Evolutionary conservation across 352 stramenopile genomes (phyloP).

Genomic region (Globisporangium okanoganense): DNA sequence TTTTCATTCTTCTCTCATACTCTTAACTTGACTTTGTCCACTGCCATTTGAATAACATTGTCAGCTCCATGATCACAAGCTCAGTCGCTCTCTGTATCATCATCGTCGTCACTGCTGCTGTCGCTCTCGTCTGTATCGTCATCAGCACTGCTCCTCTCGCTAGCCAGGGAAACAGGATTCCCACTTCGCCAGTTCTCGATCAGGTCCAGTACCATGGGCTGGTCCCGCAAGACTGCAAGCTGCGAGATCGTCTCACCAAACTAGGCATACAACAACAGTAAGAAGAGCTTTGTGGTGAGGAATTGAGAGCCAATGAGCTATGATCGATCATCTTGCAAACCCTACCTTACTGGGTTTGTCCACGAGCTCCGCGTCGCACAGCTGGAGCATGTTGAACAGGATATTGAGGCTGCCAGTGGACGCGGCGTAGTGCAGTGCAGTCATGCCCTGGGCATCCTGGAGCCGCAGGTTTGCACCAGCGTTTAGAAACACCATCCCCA

Average conservation of each 20-base stretch:
- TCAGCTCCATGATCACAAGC: neutral
- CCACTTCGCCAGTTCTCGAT: slow-evolving; percentile 40
- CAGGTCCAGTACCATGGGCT: slow-evolving; percentile 32
- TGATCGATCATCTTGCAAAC: neutral
- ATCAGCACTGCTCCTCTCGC: slow-evolving; percentile 20
- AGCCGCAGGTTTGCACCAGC: slow-evolving; percentile 49
- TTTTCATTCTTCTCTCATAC: slow-evolving; percentile 12
- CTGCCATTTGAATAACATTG: neutral
- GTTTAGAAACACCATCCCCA: slow-evolving; percentile 76
- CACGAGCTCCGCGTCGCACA: slow-evolving; percentile 49
- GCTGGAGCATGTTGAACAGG: slow-evolving; percentile 57
- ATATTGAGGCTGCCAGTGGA: slow-evolving; percentile 53
- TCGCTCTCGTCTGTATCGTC: slow-evolving; percentile 14
- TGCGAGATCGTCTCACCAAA: slow-evolving; percentile 57
- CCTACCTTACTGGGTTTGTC: slow-evolving; percentile 58
- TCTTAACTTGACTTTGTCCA: slow-evolving; percentile 8
- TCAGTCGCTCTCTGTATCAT: slow-evolving; percentile 9
- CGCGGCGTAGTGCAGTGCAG: slow-evolving; percentile 62
- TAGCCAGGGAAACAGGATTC: slow-evolving; percentile 24
- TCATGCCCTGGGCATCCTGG: slow-evolving; percentile 76
- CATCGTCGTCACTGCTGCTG: slow-evolving; percentile 17
- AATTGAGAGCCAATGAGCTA: neutral
- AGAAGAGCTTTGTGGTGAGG: neutral
- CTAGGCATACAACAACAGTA: slow-evolving; percentile 16
- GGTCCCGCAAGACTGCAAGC: slow-evolving; percentile 36